phyloP scores from a whole-genome alignment of 2,329 filamentous ascomycete species.

The Colletotrichum zoysiae region DNA sequence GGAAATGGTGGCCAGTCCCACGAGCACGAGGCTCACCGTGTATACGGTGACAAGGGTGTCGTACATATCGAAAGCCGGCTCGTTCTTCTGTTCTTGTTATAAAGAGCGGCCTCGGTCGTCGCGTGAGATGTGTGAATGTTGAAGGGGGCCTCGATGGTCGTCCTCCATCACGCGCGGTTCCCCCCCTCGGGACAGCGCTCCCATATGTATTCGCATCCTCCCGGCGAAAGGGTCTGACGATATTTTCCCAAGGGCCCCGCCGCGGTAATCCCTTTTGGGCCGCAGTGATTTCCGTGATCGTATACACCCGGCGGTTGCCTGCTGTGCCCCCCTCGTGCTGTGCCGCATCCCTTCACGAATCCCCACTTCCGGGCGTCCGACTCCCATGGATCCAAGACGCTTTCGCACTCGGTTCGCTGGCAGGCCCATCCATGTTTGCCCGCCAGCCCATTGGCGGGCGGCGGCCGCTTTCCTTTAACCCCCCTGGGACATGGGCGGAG shows the following conservation, averaged over 20 bases:
- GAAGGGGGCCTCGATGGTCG: no score
- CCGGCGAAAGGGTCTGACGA: background rate
- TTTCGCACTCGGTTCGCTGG: background rate
- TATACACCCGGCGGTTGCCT: background rate
- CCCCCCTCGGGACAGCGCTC: background rate
- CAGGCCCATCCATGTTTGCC: background rate
- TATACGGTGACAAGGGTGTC: background rate
- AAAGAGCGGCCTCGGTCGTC: no score
- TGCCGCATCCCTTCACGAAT: background rate
- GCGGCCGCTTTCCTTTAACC: background rate
- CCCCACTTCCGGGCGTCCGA: background rate
- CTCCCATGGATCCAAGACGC: background rate
- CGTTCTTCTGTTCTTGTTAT: background rate
- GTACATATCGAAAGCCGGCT: background rate
- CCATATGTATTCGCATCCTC: background rate
- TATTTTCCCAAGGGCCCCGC: background rate
- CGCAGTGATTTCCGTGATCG: background rate
- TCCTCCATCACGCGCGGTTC: background rate
- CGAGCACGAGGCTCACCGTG: slow-evolving; percentile 41
- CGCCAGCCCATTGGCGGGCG: background rate
- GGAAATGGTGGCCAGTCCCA: slow-evolving; percentile 41
- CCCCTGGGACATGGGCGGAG: background rate
- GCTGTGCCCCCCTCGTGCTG: slow-evolving; percentile 21
- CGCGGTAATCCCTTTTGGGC: slow-evolving; percentile 3
- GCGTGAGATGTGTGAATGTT: background rate